Percentiles rank a stretch among this genome's conserved stretches.
Evolutionary conservation across 768 basidiomycete genomes (phyloP).

Genomic region (Pisolithus orientalis): DNA sequence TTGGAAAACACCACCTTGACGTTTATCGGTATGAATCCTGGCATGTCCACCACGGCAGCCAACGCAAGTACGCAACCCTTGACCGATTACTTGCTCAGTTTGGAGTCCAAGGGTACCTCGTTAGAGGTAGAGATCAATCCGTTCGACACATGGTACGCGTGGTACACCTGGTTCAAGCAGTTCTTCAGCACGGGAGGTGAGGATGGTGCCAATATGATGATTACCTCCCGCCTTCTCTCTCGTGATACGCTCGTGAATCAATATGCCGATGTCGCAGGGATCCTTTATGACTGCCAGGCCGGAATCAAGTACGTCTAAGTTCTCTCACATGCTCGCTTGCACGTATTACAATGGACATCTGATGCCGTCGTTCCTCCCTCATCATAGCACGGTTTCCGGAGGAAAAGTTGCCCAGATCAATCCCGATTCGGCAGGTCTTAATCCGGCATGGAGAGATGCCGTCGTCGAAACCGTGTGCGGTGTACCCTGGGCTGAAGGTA

Average conservation of each 20-base stretch:
- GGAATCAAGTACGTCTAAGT: slow-evolving; percentile 1
- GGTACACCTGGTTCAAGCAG: background rate
- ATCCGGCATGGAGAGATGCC: slow-evolving; percentile 44
- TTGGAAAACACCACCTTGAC: background rate
- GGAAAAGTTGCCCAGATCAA: slow-evolving; percentile 18
- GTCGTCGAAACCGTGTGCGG: slow-evolving; percentile 9
- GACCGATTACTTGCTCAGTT: background rate
- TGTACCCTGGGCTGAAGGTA: background rate
- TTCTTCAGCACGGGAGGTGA: background rate
- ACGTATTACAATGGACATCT: background rate
- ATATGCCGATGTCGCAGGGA: background rate
- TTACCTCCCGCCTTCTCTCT: background rate
- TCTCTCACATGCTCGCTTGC: slow-evolving; percentile 9
- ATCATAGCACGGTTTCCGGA: too few relatives aligned
- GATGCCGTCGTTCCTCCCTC: background rate
- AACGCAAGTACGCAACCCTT: background rate
- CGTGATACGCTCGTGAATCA: background rate
- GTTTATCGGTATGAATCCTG: background rate
- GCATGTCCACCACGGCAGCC: background rate
- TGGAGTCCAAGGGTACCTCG: background rate
- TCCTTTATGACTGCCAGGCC: background rate
- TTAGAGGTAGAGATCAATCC: background rate
- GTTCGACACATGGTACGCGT: background rate
- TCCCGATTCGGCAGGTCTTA: slow-evolving; percentile 35
- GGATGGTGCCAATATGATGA: too few relatives aligned